phyloP scores from a whole-genome alignment of 192 early-diverging fungal genomes.

The Linnemannia exigua region DNA sequence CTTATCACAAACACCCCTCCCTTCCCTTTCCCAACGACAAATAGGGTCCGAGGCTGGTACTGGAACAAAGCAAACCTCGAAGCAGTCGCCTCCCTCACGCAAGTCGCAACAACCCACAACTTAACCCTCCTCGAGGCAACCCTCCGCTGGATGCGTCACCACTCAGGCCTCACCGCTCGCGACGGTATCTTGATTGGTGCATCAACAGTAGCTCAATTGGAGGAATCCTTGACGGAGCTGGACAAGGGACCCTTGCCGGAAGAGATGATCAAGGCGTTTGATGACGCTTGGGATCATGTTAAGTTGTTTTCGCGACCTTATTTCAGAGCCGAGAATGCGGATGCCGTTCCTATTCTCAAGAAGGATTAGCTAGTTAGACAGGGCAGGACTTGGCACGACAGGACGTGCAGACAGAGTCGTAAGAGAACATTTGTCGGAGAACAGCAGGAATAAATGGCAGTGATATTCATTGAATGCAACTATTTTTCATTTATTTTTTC shows the following conservation, averaged over 20 bases:
- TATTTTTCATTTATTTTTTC: neutral
- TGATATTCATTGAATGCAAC: neutral
- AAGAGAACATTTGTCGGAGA: neutral
- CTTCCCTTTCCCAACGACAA: neutral
- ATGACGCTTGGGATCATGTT: slow-evolving; percentile 66
- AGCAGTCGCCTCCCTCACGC: slow-evolving; percentile 59
- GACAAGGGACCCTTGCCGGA: slow-evolving; percentile 66
- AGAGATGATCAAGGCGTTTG: slow-evolving; percentile 63
- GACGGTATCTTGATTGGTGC: slow-evolving; percentile 47
- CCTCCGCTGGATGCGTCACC: slow-evolving; percentile 59
- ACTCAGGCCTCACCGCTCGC: slow-evolving; percentile 28
- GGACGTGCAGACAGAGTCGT: neutral
- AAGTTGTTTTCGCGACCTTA: slow-evolving; percentile 34
- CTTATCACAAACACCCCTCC: neutral
- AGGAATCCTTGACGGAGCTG: slow-evolving; percentile 62
- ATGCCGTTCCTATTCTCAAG: neutral
- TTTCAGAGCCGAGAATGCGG: slow-evolving; percentile 18
- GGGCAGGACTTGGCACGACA: neutral
- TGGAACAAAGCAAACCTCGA: slow-evolving; percentile 62
- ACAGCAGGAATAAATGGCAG: too few species aligned
- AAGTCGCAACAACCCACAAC: slow-evolving; percentile 20
- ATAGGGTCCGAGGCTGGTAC: slow-evolving; percentile 34
- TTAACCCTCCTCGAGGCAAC: slow-evolving; percentile 41
- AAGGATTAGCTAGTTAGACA: too few species aligned
- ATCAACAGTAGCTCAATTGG: slow-evolving; percentile 51